These are phyloP conservation scores for Penicillium sp. DNA, from an alignment of 2,329 filamentous ascomycete genomes.

Conservation along the genomic window DNA sequence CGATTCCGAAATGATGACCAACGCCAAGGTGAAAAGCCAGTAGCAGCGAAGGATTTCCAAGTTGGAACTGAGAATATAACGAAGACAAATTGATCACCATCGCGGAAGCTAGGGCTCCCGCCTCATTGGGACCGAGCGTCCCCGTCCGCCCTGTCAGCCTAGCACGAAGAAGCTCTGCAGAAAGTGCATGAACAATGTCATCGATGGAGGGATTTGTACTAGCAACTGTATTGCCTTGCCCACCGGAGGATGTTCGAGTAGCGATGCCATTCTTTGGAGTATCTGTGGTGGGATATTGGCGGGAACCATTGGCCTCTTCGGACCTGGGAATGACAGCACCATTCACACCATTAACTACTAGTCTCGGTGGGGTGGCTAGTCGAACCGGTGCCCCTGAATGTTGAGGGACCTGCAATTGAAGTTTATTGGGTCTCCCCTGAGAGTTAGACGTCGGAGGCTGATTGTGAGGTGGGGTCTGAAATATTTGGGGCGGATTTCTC, in stretches of 20 bases:
- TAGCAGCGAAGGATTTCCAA: slow-evolving; percentile 23
- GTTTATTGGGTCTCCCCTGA: slow-evolving; percentile 34
- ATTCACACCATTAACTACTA: slow-evolving; percentile 40
- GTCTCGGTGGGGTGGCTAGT: slow-evolving; percentile 43
- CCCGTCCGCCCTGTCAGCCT: slow-evolving; percentile 28
- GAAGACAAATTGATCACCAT: slow-evolving; percentile 32
- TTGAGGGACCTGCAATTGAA: slow-evolving; percentile 45
- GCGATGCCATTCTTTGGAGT: not conserved
- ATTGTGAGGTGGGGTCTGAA: slow-evolving; percentile 20
- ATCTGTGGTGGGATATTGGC: not conserved
- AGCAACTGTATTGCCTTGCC: slow-evolving; percentile 7
- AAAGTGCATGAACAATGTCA: slow-evolving; percentile 32
- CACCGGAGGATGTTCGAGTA: not conserved
- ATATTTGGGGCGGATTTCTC: slow-evolving; percentile 31
- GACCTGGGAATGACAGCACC: slow-evolving; percentile 8
- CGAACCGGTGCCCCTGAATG: slow-evolving; percentile 41
- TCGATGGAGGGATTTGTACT: slow-evolving; percentile 26
- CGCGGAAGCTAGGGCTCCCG: slow-evolving; percentile 29
- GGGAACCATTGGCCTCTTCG: not conserved
- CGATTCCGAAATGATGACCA: slow-evolving; percentile 34
- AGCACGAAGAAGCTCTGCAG: slow-evolving; percentile 32
- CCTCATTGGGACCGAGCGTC: slow-evolving; percentile 32
- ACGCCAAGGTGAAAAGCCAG: slow-evolving; percentile 39
- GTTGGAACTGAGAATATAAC: slow-evolving; percentile 29
- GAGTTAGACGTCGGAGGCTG: slow-evolving; percentile 27